Evolutionary conservation across 441 rosid genomes (phyloP).

Genomic region (Populus tomentosa): DNA sequence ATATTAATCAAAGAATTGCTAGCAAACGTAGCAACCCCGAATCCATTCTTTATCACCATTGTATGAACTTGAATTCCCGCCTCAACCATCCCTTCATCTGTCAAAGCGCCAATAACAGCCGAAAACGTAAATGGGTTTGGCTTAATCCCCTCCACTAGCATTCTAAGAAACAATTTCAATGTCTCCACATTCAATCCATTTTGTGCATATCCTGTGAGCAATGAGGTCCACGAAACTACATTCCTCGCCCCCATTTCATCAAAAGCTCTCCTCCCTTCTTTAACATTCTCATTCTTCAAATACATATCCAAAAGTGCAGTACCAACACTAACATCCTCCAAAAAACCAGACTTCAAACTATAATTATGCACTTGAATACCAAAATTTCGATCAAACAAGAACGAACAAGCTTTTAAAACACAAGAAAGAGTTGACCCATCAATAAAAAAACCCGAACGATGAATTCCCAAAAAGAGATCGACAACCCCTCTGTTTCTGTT

Average conservation of each 20-base stretch:
- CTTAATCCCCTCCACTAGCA: too few species aligned
- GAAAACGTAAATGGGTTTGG: too few species aligned
- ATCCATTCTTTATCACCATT: too few species aligned
- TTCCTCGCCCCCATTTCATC: constrained; percentile 48
- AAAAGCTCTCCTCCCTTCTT: constrained; percentile 56
- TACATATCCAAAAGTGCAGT: constrained; percentile 74
- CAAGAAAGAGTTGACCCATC: constrained; percentile 62
- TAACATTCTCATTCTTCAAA: constrained; percentile 48
- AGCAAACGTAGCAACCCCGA: too few species aligned
- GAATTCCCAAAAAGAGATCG: constrained; percentile 46
- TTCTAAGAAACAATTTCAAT: too few species aligned
- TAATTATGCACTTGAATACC: constrained; percentile 68
- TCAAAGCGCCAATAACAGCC: too few species aligned
- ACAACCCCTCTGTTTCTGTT: constrained; percentile 46
- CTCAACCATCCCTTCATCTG: too few species aligned
- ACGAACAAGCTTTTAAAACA: constrained; percentile 57
- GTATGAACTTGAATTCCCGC: too few species aligned
- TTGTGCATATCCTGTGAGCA: too few species aligned
- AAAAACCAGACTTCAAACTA: constrained; percentile 57
- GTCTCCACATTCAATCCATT: too few species aligned
- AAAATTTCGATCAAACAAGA: constrained; percentile 36
- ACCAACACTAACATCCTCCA: constrained; percentile 65
- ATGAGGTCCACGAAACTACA: constrained; percentile 13
- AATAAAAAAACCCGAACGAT: constrained; percentile 40
- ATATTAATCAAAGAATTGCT: too few species aligned